A percentile compares a stretch with the other conserved stretches of the same genome.
Evolutionary conservation across 306 rosid species (phyloP).

Genomic region (Trichosanthes cucumerina): DNA sequence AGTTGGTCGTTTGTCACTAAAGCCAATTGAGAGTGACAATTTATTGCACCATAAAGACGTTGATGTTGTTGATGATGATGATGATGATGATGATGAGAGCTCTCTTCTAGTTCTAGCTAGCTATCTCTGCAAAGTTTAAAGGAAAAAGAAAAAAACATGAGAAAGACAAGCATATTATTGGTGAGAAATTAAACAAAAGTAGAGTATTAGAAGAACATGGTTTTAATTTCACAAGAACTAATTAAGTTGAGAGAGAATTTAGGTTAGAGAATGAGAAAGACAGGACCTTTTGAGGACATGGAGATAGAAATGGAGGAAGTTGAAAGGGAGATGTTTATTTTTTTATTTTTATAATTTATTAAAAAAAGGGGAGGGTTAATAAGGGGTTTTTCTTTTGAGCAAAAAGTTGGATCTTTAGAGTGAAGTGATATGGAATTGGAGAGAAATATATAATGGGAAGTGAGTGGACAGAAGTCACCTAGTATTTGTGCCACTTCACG

Average conservation of each 20-base stretch:
- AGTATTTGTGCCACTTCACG: slow-evolving; percentile 62
- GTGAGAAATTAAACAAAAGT: too few relatives aligned
- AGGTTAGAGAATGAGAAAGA: slow-evolving; percentile 33
- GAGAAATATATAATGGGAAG: slow-evolving; percentile 22
- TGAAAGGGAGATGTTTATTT: slow-evolving; percentile 27
- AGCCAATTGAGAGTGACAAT: slow-evolving; percentile 10
- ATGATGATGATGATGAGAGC: background rate
- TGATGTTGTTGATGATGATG: too few relatives aligned
- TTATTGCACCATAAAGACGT: slow-evolving; percentile 21
- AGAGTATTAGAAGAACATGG: background rate
- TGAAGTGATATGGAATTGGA: background rate
- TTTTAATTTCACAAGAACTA: background rate
- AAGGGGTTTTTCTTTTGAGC: slow-evolving; percentile 23
- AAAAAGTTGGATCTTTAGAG: slow-evolving; percentile 40
- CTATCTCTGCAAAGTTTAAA: background rate
- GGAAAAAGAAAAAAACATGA: background rate
- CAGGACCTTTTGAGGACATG: slow-evolving; percentile 36
- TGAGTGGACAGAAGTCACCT: slow-evolving; percentile 40
- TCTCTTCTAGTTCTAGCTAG: background rate
- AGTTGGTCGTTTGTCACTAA: background rate
- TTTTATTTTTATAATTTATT: too few relatives aligned
- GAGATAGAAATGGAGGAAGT: slow-evolving; percentile 20
- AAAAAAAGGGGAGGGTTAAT: slow-evolving; percentile 16
- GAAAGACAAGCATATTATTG: slow-evolving; percentile 5
- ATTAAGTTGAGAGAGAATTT: too few relatives aligned